A percentile compares a stretch with the other conserved stretches of the same genome.
Conservation (phyloP, 176 grass and related monocot genomes). For the barley (Hordeum vulgare) region MorexV3_pseudomolecules_assembly NC_058521.1:106943132-106943631, state of each 20-base stretch:
- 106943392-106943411: conserved; percentile 35
- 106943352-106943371: conserved; percentile 30
- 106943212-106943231: conserved; percentile 71
- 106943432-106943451: conserved; percentile 38
- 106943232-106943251: conserved; percentile 27
- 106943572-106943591: conserved; percentile 55
- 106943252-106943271: conserved; percentile 30
- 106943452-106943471: neutral
- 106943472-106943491: neutral
- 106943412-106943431: conserved; percentile 40
- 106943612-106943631: conserved; percentile 32
- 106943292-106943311: conserved; percentile 24
- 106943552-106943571: neutral
- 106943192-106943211: conserved; percentile 58
- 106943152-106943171: conserved; percentile 29
- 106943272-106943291: conserved; percentile 47
- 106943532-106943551: neutral
- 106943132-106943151: conserved; percentile 40
- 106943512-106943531: neutral
- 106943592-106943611: conserved; percentile 54
- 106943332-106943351: conserved; percentile 4
- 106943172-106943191: conserved; percentile 34
- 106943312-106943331: conserved; percentile 35
- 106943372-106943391: conserved; percentile 28
- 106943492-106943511: neutral